Percentiles rank a stretch among this genome's conserved stretches.
These are phyloP conservation scores for Puccinellia tenuiflora DNA, from an alignment of 176 grass and related monocot species.

Conservation along the genomic window DNA sequence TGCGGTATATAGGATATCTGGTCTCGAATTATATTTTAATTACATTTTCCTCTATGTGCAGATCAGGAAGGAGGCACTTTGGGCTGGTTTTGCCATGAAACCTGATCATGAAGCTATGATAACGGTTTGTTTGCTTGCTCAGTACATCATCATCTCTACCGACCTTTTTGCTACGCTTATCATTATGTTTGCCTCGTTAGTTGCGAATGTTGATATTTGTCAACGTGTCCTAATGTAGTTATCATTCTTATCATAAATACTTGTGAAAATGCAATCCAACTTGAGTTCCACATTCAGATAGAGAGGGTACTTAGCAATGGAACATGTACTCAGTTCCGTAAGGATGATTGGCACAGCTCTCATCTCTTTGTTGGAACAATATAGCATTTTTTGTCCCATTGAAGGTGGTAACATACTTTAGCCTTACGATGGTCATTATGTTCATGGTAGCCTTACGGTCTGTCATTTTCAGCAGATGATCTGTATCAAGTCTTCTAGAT, in stretches of 20 bases:
- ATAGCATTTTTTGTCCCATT: neutral
- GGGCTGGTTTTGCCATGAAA: conserved; percentile 94
- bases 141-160: neutral
- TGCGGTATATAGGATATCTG: neutral
- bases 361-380: conserved; percentile 3
- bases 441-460: neutral
- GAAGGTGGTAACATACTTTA: neutral
- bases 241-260: conserved; percentile 11
- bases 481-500: conserved; percentile 2
- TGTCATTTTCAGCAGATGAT: conserved; percentile 8
- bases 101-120: conserved; percentile 87
- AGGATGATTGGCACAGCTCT: neutral
- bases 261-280: neutral
- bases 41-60: conserved; percentile 27
- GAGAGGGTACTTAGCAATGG: neutral
- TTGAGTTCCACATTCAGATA: neutral
- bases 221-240: neutral
- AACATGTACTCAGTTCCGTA: neutral
- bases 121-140: conserved; percentile 62
- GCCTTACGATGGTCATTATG: conserved; percentile 8
- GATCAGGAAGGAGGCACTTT: conserved; percentile 96
- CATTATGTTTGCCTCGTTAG: conserved; percentile 8
- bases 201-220: neutral
- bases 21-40: conserved; percentile 27
- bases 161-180: neutral